Percentiles rank a stretch among this genome's conserved stretches.
phyloP scores from a whole-genome alignment of 2,329 filamentous ascomycete species.

The Macrophomina phaseolina region DNA sequence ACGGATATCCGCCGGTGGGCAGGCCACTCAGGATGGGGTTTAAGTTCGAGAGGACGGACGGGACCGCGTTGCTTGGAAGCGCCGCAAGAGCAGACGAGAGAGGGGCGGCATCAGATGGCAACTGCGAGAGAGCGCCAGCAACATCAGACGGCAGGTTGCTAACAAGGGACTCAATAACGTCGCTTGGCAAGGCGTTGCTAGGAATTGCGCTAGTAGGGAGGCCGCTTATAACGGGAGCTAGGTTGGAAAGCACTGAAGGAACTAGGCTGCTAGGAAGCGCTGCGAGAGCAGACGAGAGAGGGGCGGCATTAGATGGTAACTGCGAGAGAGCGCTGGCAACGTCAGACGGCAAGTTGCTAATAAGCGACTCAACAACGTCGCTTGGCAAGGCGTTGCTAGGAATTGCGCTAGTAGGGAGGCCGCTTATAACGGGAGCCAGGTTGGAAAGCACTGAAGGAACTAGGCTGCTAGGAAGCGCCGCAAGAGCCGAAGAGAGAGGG shows the following conservation, averaged over 20 bases:
- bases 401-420: not conserved
- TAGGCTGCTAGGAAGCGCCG: not conserved
- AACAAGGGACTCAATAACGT: too few species aligned
- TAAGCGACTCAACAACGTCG: not conserved
- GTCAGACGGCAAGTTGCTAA: not conserved
- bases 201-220: not conserved
- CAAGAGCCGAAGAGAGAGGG: not conserved
- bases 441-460: not conserved
- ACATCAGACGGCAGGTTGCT: too few species aligned
- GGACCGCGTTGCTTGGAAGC: too few species aligned
- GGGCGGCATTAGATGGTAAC: not conserved
- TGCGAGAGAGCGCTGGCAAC: conserved; percentile 2
- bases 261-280: not conserved
- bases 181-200: too few species aligned
- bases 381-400: not conserved
- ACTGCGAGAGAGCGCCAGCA: too few species aligned
- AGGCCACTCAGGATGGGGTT: too few species aligned
- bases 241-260: not conserved
- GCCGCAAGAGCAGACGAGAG: too few species aligned
- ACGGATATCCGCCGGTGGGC: too few species aligned
- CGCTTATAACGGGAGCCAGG: not conserved
- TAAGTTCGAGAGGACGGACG: too few species aligned
- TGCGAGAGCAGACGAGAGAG: not conserved
- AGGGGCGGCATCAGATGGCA: too few species aligned
- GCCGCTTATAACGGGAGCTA: too few species aligned